Base-by-base conservation (phyloP, 192 early-diverging fungal genomes). In the Radiomyces spectabilis region DNA sequence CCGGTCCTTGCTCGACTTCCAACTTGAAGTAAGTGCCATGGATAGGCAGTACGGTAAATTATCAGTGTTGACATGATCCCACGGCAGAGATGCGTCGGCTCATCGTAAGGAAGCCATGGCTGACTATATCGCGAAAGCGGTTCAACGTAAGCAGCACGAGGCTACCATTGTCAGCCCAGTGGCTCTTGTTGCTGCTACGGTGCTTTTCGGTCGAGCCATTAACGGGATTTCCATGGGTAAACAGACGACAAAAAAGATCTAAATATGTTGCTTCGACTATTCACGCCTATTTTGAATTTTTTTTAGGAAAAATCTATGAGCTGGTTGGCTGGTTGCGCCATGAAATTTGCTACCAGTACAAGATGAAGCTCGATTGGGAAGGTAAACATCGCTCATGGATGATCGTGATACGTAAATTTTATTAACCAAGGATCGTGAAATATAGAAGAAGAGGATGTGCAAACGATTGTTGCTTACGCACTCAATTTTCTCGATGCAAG, bases 291-390 rank as follows among this genome's bases (percentile, higher is more conserved):
- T n/a, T n/a, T n/a, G n/a, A n/a, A n/a, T n/a, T n/a, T n/a, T n/a
- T n/a, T n/a, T n/a, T n/a, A n/a, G n/a, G n/a, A n/a, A n/a, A n/a
- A 30, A 38, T 70, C 0, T 50, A 64, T 29, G 51, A 55, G 1
- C 53, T 51, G 26, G 32, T 61, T 4, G 43, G 49, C 7, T 70
- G 61, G 61, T 46, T 70, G 16, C 47, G 62, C 30, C 30, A 48
- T 12, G 55, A 64, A 21, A 32, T 70, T 4, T 18, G 38, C 0
- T n/a, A n/a, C n/a, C n/a, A n/a, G n/a, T n/a, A n/a, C n/a, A n/a
- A n/a, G n/a, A n/a, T 64, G n/a, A 34, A 18, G 5, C 39, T 70
- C 21, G 68, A 70, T 38, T 70, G 68, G 68, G 57, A 70, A 35
- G 41, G 59, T 61, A 52, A 22, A 24, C 3, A 38, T 41, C n/a